A percentile compares a stretch with the other conserved stretches of the same genome.
Conservation (phyloP, 495 filamentous ascomycete genomes). For the Patellaria atrata region DNA sequence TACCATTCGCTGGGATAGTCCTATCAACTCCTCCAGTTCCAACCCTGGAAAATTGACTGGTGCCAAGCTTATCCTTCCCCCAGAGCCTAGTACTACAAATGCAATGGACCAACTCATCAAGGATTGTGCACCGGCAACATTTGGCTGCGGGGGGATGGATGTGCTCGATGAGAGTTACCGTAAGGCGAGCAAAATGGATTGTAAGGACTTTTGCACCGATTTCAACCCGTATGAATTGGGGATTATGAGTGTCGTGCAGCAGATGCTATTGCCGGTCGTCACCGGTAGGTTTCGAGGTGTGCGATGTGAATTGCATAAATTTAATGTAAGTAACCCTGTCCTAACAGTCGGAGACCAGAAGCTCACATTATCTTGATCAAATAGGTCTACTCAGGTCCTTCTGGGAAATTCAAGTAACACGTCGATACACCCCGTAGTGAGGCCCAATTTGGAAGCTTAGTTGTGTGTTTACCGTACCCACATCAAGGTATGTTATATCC, state of each 20-base stretch:
- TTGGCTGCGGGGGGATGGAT: conserved; percentile 32
- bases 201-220: conserved; percentile 29
- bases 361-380: neutral
- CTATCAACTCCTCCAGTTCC: too few relatives aligned
- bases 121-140: conserved; percentile 33
- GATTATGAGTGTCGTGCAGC: conserved; percentile 35
- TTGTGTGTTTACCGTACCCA: conserved; percentile 36
- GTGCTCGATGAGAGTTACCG: conserved; percentile 37
- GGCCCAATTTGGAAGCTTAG: conserved; percentile 40
- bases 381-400: conserved; percentile 38
- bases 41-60: neutral
- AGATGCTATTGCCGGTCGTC: conserved; percentile 33
- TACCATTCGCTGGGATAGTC: conserved; percentile 1
- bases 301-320: conserved; percentile 38
- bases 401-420: conserved; percentile 37
- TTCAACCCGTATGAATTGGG: conserved; percentile 40
- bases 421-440: conserved; percentile 39
- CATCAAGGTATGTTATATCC: conserved; percentile 35
- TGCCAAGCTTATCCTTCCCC: conserved; percentile 10
- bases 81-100: neutral
- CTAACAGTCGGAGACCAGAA: neutral
- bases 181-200: conserved; percentile 36
- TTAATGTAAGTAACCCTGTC: conserved; percentile 32
- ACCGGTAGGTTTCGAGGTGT: conserved; percentile 2
- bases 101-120: conserved; percentile 18